Conservation (phyloP, 1,284 basidiomycete genomes). For the Ganoderma multipileum region DNA sequence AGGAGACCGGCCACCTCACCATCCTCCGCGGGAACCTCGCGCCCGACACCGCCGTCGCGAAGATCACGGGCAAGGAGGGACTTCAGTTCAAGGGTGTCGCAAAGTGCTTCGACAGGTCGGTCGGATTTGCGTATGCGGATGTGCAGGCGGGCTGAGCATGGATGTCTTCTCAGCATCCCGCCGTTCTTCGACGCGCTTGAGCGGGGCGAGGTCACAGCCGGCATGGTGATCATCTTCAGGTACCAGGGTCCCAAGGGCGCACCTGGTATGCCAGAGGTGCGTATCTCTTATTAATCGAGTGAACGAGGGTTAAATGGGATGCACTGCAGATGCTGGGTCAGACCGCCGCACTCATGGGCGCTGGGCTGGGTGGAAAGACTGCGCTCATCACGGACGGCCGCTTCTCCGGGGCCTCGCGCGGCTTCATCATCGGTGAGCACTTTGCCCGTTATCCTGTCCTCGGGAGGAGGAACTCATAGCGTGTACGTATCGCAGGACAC, state of each 20-base stretch:
- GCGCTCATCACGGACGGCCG: conserved; percentile 96
- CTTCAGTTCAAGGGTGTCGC: conserved; percentile 82
- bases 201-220: conserved; percentile 84
- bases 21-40: conserved; percentile 92
- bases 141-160: not conserved
- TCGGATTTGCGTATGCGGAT: not conserved
- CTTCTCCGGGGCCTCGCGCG: conserved; percentile 84
- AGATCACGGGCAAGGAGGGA: conserved; percentile 97
- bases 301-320: not conserved
- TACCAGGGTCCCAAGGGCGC: conserved; percentile 97
- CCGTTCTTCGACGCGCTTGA: conserved; percentile 88
- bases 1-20: conserved; percentile 88
- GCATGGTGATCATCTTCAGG: conserved; percentile 88
- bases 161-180: conserved; percentile 61
- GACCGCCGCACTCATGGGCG: conserved; percentile 92
- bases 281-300: not conserved
- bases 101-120: conserved; percentile 78
- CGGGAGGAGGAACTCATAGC: not conserved
- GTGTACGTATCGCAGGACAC: conserved; percentile 77
- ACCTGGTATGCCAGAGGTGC: conserved; percentile 94
- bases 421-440: conserved; percentile 64
- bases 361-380: conserved; percentile 89
- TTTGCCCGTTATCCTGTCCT: not conserved
- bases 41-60: conserved; percentile 92
- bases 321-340: conserved; percentile 66